phyloP scores from a whole-genome alignment of 306 rosid genomes.

The Abrus pulchellus region DNA sequence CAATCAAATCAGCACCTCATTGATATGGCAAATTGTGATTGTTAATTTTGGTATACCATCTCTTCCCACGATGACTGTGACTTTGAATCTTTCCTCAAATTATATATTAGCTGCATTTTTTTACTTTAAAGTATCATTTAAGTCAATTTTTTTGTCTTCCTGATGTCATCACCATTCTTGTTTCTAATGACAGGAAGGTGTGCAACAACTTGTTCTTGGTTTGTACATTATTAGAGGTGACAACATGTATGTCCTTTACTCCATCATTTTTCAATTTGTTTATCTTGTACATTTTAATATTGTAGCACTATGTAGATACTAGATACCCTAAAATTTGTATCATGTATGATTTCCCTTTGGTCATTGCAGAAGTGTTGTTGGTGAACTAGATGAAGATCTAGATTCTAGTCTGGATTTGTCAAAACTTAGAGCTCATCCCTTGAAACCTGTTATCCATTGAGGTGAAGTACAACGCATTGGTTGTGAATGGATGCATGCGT shows the following conservation, averaged over 20 bases:
- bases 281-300: background rate
- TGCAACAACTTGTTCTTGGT: constrained; percentile 91
- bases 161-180: constrained; percentile 9
- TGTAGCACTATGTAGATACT: constrained; percentile 10
- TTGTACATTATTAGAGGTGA: constrained; percentile 95
- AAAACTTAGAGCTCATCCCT: constrained; percentile 87
- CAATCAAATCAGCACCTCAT: background rate
- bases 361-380: constrained; percentile 91
- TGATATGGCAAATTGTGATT: background rate
- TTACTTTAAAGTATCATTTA: background rate
- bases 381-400: constrained; percentile 93
- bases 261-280: background rate
- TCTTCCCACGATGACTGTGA: background rate
- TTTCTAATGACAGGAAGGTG: constrained; percentile 85
- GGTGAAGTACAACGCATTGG: constrained; percentile 38
- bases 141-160: background rate
- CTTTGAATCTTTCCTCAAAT: no score
- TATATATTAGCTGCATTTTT: no score
- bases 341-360: constrained; percentile 18
- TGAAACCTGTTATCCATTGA: constrained; percentile 89
- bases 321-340: background rate
- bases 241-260: constrained; percentile 73
- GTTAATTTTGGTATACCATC: background rate
- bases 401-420: constrained; percentile 87
- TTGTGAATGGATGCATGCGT: constrained; percentile 18